Evolutionary conservation across 106 monocot genomes (phyloP).

Genomic region (Dactylorhiza incarnata): DNA sequence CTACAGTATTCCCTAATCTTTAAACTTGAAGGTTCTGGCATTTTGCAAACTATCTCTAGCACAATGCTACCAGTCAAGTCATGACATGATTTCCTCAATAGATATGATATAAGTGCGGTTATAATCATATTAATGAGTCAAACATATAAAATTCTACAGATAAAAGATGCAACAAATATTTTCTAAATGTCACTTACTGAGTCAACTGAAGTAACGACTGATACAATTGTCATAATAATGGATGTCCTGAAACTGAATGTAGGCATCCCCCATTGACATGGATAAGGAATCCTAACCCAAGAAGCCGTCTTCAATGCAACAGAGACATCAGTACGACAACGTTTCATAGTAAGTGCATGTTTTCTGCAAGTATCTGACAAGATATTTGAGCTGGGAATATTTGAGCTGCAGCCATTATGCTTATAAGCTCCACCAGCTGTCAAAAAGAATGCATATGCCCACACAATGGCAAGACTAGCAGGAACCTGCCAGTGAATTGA

Average conservation of each 20-base stretch:
- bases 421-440: conserved; percentile 88
- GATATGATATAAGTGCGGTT: too few species aligned
- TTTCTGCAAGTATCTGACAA: conserved; percentile 70
- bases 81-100: too few species aligned
- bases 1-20: too few species aligned
- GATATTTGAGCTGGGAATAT: conserved; percentile 86
- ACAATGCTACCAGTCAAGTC: too few species aligned
- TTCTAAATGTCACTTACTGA: conserved; percentile 44
- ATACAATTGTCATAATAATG: conserved; percentile 75
- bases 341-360: conserved; percentile 58
- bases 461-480: conserved; percentile 75
- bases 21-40: too few species aligned
- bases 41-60: too few species aligned
- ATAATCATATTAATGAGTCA: too few species aligned
- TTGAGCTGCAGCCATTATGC: conserved; percentile 71
- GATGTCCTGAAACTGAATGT: conserved; percentile 81
- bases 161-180: background rate
- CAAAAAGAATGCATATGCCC: conserved; percentile 98
- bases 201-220: conserved; percentile 87
- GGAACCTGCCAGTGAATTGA: conserved; percentile 56
- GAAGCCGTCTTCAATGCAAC: conserved; percentile 78
- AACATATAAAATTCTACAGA: background rate
- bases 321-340: conserved; percentile 89
- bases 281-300: conserved; percentile 96
- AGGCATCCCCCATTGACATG: conserved; percentile 90